A percentile compares a stretch with the other conserved stretches of the same genome.
phyloP scores from a whole-genome alignment of 306 rosid genomes.

The Cucurbita pepo region DNA sequence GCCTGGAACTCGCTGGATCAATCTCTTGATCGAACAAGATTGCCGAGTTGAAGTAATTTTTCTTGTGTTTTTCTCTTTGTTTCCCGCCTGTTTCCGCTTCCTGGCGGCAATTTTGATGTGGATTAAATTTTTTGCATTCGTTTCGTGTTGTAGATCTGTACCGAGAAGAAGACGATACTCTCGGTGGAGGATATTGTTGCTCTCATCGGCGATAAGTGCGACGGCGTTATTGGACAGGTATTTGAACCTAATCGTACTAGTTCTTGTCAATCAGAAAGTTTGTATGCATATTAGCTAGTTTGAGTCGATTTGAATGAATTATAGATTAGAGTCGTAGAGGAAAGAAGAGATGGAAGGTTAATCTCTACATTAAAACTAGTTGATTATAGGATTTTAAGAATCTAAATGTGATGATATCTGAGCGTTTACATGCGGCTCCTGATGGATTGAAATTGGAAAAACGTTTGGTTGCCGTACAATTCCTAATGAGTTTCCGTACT shows the following conservation, averaged over 20 bases:
- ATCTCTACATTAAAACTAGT: background rate
- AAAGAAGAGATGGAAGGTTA: background rate
- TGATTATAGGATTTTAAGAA: background rate
- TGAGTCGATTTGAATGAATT: background rate
- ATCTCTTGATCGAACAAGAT: conserved; percentile 79
- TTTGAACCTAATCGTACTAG: background rate
- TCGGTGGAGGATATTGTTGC: conserved; percentile 89
- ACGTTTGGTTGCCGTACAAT: background rate
- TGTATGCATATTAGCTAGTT: background rate
- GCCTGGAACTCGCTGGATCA: conserved; percentile 99
- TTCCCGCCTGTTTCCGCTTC: background rate
- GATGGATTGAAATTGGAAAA: background rate
- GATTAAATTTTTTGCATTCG: background rate
- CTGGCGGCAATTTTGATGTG: background rate
- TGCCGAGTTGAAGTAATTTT: conserved; percentile 71
- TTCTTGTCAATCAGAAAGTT: background rate
- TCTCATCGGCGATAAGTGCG: conserved; percentile 82
- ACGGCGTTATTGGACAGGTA: conserved; percentile 98
- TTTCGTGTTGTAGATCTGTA: conserved; percentile 45
- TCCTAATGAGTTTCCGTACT: background rate
- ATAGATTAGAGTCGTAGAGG: background rate
- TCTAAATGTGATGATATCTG: background rate
- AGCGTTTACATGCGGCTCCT: background rate
- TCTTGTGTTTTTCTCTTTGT: background rate
- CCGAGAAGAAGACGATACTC: conserved; percentile 83